Base-by-base conservation (phyloP, 129 eudicot species). In the carrot (Daucus carota) region DNA sequence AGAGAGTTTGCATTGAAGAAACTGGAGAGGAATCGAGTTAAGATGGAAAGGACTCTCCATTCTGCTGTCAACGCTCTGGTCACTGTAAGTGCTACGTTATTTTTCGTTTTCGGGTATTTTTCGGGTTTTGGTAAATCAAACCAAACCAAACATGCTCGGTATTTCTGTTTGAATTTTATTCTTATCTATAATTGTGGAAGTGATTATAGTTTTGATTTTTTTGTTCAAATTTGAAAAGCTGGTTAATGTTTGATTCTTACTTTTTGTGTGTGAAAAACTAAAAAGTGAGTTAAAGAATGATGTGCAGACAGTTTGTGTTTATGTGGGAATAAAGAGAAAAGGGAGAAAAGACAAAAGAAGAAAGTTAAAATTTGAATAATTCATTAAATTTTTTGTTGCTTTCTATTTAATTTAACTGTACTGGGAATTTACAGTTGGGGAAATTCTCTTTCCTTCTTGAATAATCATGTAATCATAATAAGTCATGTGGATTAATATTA, bases 1-100 rank as follows among this genome's bases (percentile, higher is more conserved):
- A 93, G 92, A 73, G 87, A 93, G 76, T 71, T 91, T 36, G 92
- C 96, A 62, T 74, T 85, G 81, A 88, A 87, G 84, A 93, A 89
- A 32, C 54, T 93, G 87, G 91, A 91, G 75, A 91, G 81, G 69
- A 90, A 93, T 80, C 41, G 87, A 67, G 76, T 80, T 20, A 79
- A 89, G 70, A 80, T 87, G 76, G 88, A 91, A 74, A 81, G 73
- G 34, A 87, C 90, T 17, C 87, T 93, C 10, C 81, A 77, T 74
- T 86, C 97, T 17, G 91, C 97, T 82, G 88, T 93, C 40, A 86
- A 86, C 17, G 83, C 96, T 41, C 87, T 93, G 26, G 86, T 90
- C 80, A 84, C 93, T 29, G 98, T 93, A 70, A 86, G 97, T 85
- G 31, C 17, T 42, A 29, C 0, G 72, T 47, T 3, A 33, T 76